Base-by-base conservation (phyloP, 257 asterid genomes). In the Solanum neorickii region DNA sequence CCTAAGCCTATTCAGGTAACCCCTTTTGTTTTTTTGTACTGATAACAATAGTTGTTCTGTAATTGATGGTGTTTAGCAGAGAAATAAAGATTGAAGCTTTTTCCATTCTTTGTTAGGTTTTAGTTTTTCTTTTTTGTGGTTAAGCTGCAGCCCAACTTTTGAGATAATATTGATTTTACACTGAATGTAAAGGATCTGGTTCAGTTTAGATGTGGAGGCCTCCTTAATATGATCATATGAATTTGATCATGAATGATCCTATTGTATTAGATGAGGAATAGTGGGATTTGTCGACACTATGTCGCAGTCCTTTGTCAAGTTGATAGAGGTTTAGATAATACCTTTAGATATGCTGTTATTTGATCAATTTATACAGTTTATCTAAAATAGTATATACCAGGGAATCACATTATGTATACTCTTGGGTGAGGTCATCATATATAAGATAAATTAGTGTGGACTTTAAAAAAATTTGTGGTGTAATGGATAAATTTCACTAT, bases 1-100 rank as follows among this genome's bases (percentile, higher is more conserved):
- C 86, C 94, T 83, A 92, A 88, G 47, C 95, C 96, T 52, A 86
- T 91, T 66, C 98, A 95, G 98, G 98, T 95, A 65, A 15, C 84
- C 89, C 87, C 39, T 85, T 73, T 70, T 76, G 70, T 12, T n/a
- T n/a, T n/a, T 2, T 65, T 21, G 56, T 4, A 4, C 47, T 60
- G 10, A n/a, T 60, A 39, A 18, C 35, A 20, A 77, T 77, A 4
- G 84, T 46, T 46, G 0, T 46, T 27, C 10, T 15, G 41, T 78
- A 56, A 56, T 56, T 56, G 84, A 78, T 78, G 37, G 25, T 46
- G 10, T 46, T 78, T 46, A 25, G 41, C 27, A 15, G 16, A 23
- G 60, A 15, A 31, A 25, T 25, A 15, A 78, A 29, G 1, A 14
- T 78, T 16, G 66, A 47, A 11, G 42, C 66, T 16, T 27, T 77